Conservation (phyloP, 2,329 filamentous ascomycete species). For the Alternaria sp. region DNA sequence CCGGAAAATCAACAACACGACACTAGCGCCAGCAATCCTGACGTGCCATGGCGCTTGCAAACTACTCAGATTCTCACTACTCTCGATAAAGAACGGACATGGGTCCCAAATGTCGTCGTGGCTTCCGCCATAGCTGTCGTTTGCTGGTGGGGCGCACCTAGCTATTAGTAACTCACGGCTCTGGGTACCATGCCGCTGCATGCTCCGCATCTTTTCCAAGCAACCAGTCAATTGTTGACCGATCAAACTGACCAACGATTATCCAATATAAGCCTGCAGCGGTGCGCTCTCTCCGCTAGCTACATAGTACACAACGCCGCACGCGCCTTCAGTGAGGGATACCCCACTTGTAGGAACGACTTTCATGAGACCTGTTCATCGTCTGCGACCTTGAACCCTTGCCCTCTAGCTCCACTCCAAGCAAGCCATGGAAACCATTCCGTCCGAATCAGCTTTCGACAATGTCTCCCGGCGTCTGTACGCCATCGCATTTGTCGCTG, state of each 20-base stretch:
- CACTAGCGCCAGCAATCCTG: conserved; percentile 1
- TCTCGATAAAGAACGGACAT: not conserved
- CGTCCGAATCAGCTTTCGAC: conserved; percentile 14
- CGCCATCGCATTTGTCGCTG: conserved; percentile 18
- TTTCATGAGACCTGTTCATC: not conserved
- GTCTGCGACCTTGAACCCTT: conserved; percentile 10
- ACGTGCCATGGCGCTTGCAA: not conserved
- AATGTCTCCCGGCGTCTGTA: conserved; percentile 23
- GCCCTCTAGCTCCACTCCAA: conserved; percentile 3
- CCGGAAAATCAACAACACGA: not conserved
- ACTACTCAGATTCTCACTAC: not conserved
- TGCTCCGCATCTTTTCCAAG: not conserved
- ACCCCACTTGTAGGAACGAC: conserved; percentile 13
- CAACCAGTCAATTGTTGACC: not conserved
- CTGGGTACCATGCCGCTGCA: conserved; percentile 1
- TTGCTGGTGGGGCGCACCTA: not conserved
- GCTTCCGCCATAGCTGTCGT: not conserved
- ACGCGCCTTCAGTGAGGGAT: conserved; percentile 7
- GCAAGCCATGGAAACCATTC: conserved; percentile 20
- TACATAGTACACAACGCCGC: conserved; percentile 5
- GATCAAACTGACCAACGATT: not conserved
- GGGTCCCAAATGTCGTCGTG: conserved; percentile 3
- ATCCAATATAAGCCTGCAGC: not conserved
- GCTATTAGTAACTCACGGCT: not conserved
- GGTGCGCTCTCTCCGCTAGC: conserved; percentile 8